Conservation (phyloP, 176 grass and related monocot genomes). For the Secale cereale region DNA sequence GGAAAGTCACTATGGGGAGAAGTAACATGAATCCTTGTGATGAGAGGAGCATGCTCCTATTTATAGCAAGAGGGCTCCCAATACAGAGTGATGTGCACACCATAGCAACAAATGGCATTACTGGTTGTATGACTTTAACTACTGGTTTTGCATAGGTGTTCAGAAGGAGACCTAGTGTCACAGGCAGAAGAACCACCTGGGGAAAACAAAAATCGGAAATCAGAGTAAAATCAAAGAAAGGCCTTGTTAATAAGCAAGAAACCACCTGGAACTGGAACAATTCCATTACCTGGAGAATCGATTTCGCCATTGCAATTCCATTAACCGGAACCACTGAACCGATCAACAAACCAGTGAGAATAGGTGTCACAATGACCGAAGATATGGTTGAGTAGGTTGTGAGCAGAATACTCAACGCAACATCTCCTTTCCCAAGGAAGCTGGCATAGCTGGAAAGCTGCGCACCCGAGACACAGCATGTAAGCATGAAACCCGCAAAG, state of each 20-base stretch:
- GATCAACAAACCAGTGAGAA: constrained; percentile 82
- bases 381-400: constrained; percentile 91
- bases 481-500: constrained; percentile 88
- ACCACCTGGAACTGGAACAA: neutral
- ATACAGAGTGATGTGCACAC: constrained; percentile 86
- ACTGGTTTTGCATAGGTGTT: constrained; percentile 83
- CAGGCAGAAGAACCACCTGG: constrained; percentile 86
- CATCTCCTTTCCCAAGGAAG: constrained; percentile 89
- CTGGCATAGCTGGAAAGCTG: constrained; percentile 92
- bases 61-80: constrained; percentile 94
- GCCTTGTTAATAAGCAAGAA: neutral
- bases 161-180: constrained; percentile 72
- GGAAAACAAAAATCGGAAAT: constrained; percentile 1
- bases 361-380: constrained; percentile 76
- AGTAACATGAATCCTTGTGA: constrained; percentile 63
- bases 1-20: constrained; percentile 82
- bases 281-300: constrained; percentile 77
- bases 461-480: constrained; percentile 77
- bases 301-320: constrained; percentile 86
- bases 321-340: constrained; percentile 87
- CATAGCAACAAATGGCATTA: constrained; percentile 96
- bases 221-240: neutral
- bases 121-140: constrained; percentile 63
- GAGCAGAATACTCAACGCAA: constrained; percentile 87
- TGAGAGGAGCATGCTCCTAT: constrained; percentile 75